These are phyloP conservation scores for Diaporthe sp. DNA, from an alignment of 2,329 filamentous ascomycete genomes.

Conservation along the genomic window DNA sequence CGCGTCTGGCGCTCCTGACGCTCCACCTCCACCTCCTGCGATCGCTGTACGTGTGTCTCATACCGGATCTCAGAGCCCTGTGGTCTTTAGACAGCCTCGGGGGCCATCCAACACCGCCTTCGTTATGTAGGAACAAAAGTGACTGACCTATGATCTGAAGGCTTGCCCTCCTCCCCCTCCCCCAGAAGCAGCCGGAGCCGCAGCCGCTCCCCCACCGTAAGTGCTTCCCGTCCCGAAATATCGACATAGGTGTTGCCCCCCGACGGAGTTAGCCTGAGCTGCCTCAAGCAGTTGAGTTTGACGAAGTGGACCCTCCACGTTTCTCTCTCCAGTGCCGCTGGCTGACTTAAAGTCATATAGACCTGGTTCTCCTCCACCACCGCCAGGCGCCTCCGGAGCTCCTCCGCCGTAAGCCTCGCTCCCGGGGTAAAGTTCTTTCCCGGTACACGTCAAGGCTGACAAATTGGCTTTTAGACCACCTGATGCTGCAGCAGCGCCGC, in stretches of 20 bases:
- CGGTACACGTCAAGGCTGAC: not conserved
- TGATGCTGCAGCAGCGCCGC: not conserved
- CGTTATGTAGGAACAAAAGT: not conserved
- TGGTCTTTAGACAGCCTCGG: not conserved
- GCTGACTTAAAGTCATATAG: not conserved
- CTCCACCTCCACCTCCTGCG: not conserved
- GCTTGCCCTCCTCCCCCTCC: constrained; percentile 14
- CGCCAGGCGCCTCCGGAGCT: not conserved
- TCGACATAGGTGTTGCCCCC: not conserved
- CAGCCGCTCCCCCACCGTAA: constrained; percentile 16
- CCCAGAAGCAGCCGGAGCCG: not conserved
- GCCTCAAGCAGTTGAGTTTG: not conserved
- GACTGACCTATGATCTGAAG: constrained; percentile 1
- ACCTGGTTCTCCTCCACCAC: constrained; percentile 11
- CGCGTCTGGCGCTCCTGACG: not conserved
- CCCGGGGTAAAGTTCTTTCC: not conserved
- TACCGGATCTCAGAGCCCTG: not conserved
- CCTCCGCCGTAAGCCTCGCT: constrained; percentile 18
- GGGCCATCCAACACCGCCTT: no score
- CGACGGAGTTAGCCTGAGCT: not conserved
- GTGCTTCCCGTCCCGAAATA: not conserved
- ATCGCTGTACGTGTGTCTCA: constrained; percentile 2
- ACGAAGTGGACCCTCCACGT: no score
- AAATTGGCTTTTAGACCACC: not conserved
- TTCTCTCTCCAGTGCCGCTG: not conserved